Percentiles rank a stretch among this genome's conserved stretches.
These are phyloP conservation scores for Bothriochloa decipiens DNA, from an alignment of 176 grass and related monocot species.

Conservation along the genomic window DNA sequence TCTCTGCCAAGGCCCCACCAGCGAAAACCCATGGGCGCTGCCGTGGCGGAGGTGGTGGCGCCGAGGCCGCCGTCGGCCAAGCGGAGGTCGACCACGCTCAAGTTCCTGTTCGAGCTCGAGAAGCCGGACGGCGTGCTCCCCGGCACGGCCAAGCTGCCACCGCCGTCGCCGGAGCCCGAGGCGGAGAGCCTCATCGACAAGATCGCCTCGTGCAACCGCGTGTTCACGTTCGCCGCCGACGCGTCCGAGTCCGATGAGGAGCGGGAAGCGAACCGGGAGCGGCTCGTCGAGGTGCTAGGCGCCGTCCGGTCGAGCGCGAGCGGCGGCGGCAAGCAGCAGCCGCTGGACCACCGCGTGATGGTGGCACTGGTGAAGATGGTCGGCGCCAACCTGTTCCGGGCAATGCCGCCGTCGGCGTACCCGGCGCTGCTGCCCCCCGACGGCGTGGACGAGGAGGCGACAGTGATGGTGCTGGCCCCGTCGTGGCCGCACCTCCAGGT, in stretches of 20 bases:
- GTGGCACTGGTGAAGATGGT: conserved; percentile 64
- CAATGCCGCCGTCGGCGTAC: conserved; percentile 57
- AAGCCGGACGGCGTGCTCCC: conserved; percentile 32
- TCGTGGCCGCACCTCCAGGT: conserved; percentile 72
- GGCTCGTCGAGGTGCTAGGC: conserved; percentile 60
- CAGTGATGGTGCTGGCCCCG: conserved; percentile 28
- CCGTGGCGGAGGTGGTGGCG: conserved; percentile 13
- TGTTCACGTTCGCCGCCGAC: conserved; percentile 68
- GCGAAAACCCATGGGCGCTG: conserved; percentile 59
- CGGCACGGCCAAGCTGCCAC: conserved; percentile 48
- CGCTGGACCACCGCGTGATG: conserved; percentile 57
- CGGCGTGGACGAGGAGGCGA: conserved; percentile 46
- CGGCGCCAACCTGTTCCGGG: conserved; percentile 73
- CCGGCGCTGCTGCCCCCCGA: conserved; percentile 28
- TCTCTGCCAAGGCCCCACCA: background rate
- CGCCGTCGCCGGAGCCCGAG: conserved; percentile 53
- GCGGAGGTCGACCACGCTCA: conserved; percentile 69
- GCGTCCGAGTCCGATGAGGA: conserved; percentile 5
- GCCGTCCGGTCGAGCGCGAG: conserved; percentile 35
- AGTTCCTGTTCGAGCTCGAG: conserved; percentile 68
- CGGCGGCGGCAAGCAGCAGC: background rate
- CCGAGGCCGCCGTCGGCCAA: conserved; percentile 28
- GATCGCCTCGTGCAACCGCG: conserved; percentile 52
- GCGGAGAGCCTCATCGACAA: conserved; percentile 61
- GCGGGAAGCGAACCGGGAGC: conserved; percentile 53